phyloP scores from a whole-genome alignment of 1,284 basidiomycete genomes.

The Irpex sp. region DNA sequence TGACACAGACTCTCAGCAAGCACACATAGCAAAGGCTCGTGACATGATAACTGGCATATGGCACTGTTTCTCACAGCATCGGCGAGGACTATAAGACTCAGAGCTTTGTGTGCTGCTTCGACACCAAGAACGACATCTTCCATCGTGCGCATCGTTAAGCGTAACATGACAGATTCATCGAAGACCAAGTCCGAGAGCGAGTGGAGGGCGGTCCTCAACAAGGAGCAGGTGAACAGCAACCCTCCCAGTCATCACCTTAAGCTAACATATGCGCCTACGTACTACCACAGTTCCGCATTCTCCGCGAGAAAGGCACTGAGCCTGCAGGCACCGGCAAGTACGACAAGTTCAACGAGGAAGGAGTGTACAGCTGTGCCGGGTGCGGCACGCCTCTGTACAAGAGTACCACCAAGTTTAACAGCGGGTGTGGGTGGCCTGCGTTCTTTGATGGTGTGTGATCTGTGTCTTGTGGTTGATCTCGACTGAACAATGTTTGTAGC shows the following conservation, averaged over 20 bases:
- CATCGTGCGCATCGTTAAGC: neutral
- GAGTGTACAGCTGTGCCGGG: conserved; percentile 71
- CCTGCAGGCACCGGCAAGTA: conserved; percentile 71
- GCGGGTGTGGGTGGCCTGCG: conserved; percentile 96
- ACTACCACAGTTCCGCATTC: conserved; percentile 72
- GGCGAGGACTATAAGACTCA: conserved; percentile 2
- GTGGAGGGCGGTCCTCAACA: conserved; percentile 79
- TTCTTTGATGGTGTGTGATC: conserved; percentile 77
- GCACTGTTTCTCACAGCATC: conserved; percentile 1
- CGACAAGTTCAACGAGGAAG: conserved; percentile 59
- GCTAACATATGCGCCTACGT: neutral
- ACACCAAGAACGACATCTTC: neutral
- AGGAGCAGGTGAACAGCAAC: conserved; percentile 62
- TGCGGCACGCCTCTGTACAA: conserved; percentile 76
- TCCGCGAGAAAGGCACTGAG: conserved; percentile 89
- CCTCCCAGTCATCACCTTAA: neutral
- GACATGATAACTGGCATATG: neutral
- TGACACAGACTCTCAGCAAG: neutral
- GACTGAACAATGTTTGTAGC: conserved; percentile 36
- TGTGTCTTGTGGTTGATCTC: neutral
- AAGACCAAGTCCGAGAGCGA: conserved; percentile 68
- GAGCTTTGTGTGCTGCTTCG: neutral
- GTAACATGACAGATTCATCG: conserved; percentile 8
- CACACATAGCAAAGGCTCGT: neutral
- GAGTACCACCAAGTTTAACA: conserved; percentile 87